Evolutionary conservation across 257 asterid species (phyloP).

Genomic region (Mitragyna speciosa): DNA sequence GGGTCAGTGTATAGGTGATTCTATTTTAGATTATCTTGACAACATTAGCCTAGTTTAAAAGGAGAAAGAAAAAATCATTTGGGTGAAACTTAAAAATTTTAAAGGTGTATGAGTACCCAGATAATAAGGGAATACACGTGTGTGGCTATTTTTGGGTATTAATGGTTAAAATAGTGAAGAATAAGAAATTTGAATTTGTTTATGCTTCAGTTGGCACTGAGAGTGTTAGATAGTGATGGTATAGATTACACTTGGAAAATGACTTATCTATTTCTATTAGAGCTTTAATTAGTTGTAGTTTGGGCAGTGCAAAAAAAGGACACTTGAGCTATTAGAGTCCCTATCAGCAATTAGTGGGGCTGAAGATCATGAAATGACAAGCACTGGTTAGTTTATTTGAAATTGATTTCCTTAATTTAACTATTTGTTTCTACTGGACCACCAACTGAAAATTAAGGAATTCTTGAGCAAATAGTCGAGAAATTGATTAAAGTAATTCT

Average conservation of each 20-base stretch:
- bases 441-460: too few relatives aligned
- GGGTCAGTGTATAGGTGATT: not conserved
- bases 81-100: too few relatives aligned
- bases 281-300: conserved; percentile 4
- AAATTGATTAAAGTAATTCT: not conserved
- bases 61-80: not conserved
- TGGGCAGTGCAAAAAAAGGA: not conserved
- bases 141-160: too few relatives aligned
- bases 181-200: not conserved
- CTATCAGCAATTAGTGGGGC: conserved; percentile 27
- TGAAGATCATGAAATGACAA: conserved; percentile 10
- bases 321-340: conserved; percentile 22
- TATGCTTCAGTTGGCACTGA: not conserved
- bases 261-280: conserved; percentile 7
- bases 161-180: too few relatives aligned
- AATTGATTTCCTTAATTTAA: not conserved
- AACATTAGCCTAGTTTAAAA: not conserved
- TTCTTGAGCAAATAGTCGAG: too few relatives aligned
- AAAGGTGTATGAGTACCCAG: too few relatives aligned
- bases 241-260: conserved; percentile 14
- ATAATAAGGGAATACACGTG: not conserved
- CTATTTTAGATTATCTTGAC: conserved; percentile 5
- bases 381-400: conserved; percentile 12
- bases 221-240: not conserved
- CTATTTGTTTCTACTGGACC: not conserved